phyloP scores from a whole-genome alignment of 2,329 filamentous ascomycete species.

The Seiridium cupressi region DNA sequence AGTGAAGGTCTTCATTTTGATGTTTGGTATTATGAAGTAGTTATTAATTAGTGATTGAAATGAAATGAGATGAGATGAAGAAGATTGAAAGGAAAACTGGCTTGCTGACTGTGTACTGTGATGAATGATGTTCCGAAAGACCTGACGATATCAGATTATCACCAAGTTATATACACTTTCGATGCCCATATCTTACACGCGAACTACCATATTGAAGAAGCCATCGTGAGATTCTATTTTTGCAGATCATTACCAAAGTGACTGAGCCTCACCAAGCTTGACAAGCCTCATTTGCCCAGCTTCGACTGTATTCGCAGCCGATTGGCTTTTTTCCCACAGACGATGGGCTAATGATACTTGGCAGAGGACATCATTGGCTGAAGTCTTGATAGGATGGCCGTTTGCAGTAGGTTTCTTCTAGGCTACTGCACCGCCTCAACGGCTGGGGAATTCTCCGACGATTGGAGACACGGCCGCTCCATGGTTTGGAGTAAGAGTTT shows the following conservation, averaged over 20 bases:
- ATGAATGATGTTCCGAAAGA: background rate
- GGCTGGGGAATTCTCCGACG: background rate
- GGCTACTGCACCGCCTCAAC: background rate
- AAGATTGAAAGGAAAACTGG: background rate
- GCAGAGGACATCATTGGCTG: background rate
- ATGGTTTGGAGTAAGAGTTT: background rate
- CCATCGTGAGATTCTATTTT: background rate
- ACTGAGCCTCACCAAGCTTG: background rate
- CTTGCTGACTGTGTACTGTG: background rate
- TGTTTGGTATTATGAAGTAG: background rate
- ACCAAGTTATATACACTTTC: background rate
- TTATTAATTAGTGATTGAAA: background rate
- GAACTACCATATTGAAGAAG: background rate
- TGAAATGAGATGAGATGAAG: background rate
- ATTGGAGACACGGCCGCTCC: background rate
- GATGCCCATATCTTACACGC: background rate
- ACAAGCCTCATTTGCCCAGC: background rate
- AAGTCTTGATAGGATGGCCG: background rate
- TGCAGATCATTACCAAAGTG: background rate
- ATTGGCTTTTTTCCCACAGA: background rate
- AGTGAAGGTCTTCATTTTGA: slow-evolving; percentile 5
- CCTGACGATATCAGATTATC: background rate
- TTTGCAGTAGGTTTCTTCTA: background rate
- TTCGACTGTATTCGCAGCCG: background rate
- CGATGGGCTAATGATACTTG: background rate